phyloP scores from a whole-genome alignment of 2,329 filamentous ascomycete species.

The Fusarium pseudograminearum region DNA sequence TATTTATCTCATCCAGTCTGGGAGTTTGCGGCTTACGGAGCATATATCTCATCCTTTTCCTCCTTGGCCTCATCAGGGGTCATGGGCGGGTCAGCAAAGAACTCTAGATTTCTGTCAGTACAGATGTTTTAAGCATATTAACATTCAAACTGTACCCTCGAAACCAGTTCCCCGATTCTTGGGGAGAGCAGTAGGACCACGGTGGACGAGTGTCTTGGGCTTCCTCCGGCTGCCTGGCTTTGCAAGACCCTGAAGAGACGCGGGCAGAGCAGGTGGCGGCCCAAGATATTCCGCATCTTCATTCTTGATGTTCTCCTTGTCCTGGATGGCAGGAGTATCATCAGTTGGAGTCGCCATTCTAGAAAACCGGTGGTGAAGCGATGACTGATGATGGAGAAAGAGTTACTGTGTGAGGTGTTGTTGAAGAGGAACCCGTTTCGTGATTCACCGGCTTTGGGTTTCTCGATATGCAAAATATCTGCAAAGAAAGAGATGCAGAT shows the following conservation, averaged over 20 bases:
- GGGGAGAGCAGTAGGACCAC: constrained; percentile 57
- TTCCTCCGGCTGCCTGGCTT: constrained; percentile 38
- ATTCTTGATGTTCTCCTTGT: background rate
- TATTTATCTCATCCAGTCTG: background rate
- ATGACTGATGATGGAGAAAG: background rate
- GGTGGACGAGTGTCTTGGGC: constrained; percentile 35
- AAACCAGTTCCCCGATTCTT: constrained; percentile 72
- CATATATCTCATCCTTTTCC: constrained; percentile 75
- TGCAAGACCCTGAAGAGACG: constrained; percentile 32
- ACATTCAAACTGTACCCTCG: constrained; percentile 63
- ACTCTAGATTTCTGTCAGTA: constrained; percentile 61
- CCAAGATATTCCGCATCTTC: background rate
- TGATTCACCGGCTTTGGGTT: constrained; percentile 15
- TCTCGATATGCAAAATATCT: too few species aligned
- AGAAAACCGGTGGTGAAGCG: background rate
- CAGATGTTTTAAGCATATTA: background rate
- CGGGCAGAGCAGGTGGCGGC: constrained; percentile 10
- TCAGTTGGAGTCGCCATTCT: constrained; percentile 4
- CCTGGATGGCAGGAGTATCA: background rate
- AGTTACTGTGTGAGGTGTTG: background rate
- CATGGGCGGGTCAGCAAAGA: constrained; percentile 82
- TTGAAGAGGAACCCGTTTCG: background rate
- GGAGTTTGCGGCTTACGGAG: constrained; percentile 60
- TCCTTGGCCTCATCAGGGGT: constrained; percentile 75
- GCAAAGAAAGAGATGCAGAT: background rate